Base-by-base conservation (phyloP, 305 asterid genomes). In the Fraxinus velutina region DNA sequence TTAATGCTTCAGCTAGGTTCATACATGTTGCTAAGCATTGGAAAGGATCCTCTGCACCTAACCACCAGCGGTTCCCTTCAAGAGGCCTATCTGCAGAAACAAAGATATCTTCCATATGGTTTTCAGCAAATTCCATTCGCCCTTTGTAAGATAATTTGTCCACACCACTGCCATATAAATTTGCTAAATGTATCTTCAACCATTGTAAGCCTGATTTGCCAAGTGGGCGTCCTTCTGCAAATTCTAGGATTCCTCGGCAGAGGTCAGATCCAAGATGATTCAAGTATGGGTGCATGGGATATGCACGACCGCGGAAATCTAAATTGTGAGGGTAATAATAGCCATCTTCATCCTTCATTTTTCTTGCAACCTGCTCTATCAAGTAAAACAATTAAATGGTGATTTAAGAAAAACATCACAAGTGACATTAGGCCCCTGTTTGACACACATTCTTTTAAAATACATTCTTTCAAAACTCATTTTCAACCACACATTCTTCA, bases 51-150 rank as follows among this genome's bases (percentile, higher is more conserved):
- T 96, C 99, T 0, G 99, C 99, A 9, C 68, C 85, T 84, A 96
- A 88, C 99, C 99, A 96, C 99, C 99, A 96, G n/a, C 95, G 89
- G 52, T 79, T 92, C 78, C 99, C 99, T 86, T 96, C 99, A 78
- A 96, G 97, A 85, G 99, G 99, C 86, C 94, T 86, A 81, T 93
- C 97, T 29, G 99, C 97, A 78, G 98, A 96, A 89, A 94, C 99
- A 86, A 94, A 94, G 78, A 96, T 88, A 75, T 94, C 97, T 78
- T 93, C 97, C 83, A 91, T 32, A 87, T 96, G 95, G 88, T 89
- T 89, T 80, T 94, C 99, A 64, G 94, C 77, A 88, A 96, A 96
- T 76, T 94, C 85, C 27, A 86, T 79, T 78, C 98, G 92, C 22
- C 95, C 99, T 60, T 93, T 96, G 79, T 89, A 89, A 17, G 99